Evolutionary conservation across 768 basidiomycete genomes (phyloP), one percentile per base, ranked within the genome.

Genomic region (Hirschioporus abietinus): DNA sequence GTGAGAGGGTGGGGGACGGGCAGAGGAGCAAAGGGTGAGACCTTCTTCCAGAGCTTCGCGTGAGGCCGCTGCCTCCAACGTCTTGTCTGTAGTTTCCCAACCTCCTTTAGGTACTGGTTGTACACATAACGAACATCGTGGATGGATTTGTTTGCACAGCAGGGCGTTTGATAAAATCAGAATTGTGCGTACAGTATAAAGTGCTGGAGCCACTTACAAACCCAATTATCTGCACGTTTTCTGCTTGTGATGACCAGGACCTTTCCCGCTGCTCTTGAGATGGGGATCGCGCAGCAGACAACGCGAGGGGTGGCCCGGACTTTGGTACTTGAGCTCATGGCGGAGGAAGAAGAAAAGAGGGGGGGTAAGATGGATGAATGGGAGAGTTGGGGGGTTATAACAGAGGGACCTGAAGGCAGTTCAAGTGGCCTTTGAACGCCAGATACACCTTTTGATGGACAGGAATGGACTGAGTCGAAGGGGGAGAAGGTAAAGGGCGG

Each of bases 11-110:
- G 84, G 81, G 83, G 82, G 84, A 89, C 85, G 83, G 81, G 84
- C 78, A 88, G 81, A 87, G 83, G 87, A 84, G 84, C 82, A 87
- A 89, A 86, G 81, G 87, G 86, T 88, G 87, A 87, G 91, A 95
- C 93, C 93, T 94, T 95, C 93, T 91, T 95, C 93, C 78, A 90
- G 83, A 80, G 93, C 93, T 87, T 95, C 93, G 78, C 93, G 86
- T 74, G 87, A 90, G 80, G 93, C 93, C 76, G 93, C 93, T 80
- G 87, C 88, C 83, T 93, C 92, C 73, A 94, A 81, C 77, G 82
- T 83, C 72, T 83, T 87, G 84, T 95, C 93, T 66, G 89, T 83
- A 71, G 86, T 80, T 78, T 95, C 93, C 89, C 89, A 95, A 75
- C 93, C 93, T 77, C 93, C 93, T 82, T 95, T 95, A n/a, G 93